Evolutionary conservation across 106 monocot species (phyloP), one percentile per base, ranked within the genome.

Genomic region (Alisma plantagoaquatica): DNA sequence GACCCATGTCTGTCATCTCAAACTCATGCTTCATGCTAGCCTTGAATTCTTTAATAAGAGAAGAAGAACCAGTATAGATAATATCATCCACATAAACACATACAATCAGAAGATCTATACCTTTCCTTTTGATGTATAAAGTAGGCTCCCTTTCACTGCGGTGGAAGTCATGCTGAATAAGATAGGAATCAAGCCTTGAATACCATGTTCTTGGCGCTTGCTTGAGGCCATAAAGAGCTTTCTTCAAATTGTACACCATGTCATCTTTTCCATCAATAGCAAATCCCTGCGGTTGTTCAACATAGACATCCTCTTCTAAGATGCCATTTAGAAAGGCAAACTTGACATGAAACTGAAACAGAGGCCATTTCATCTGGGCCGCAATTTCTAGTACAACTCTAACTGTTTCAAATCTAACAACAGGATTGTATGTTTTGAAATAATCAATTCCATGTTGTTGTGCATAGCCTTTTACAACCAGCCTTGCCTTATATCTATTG

Each of bases 141-240:
- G 45, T 46, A 3, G 16, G 45, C n/a, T 46, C 45, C 6, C 16
- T 46, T 3, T 10, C n/a, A 46, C 45, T 46, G 14, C 45, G 14
- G 4, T 46, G 45, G 19, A 46, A 46, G 3, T 17, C 16, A n/a
- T 46, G 32, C 4, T 33, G 10, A n/a, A 6, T 4, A 3, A 56
- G 19, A 35, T 56, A 56, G 4, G 15, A 33, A 14, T 33, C 31
- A 3, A 56, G 9, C 14, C 21, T 51, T 4, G 19, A 17, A 38
- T 56, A 56, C 31, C 31, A 56, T 20, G 35, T 35, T 33, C 56
- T 35, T n/a, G 56, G 56, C 0, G 31, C 56, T 33, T 38, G 29
- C 17, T 56, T 56, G 5, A 32, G 17, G 20, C 56, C 56, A 56
- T 56, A 38, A 5, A 56, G 31, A 22, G 31, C 31, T 23, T 56